Evolutionary conservation across 805 yeast species (phyloP), one percentile per base, ranked within the genome.

Genomic region (Lipomyces yamanashiensis): DNA sequence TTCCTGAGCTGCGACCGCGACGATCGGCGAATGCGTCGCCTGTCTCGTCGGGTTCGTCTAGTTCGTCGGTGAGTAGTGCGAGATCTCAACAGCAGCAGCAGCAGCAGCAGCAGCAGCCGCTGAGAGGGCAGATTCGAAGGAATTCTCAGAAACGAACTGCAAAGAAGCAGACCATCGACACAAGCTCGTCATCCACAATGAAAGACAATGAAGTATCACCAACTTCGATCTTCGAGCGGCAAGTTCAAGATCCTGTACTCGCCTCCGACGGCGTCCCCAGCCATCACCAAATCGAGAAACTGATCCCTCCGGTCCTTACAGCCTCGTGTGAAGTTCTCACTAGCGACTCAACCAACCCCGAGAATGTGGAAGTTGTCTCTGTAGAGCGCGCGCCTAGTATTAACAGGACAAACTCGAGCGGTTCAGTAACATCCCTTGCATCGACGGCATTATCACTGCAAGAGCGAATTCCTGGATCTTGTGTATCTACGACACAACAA

Each of bases 301-400:
- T 76, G 69, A 89, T 90, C 21, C 89, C 96, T 1, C 92, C 97
- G 0, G 90, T 90, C 7, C 78, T 90, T 69, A 96, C 90, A 71
- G 90, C 96, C 8, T 84, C 95, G 4, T 82, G 86, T 19, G 84
- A 87, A 64, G 78, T 89, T 43, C 80, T 86, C 49, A 83, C 86
- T 13, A 86, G 85, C 70, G 71, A 77, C 10, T 76, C 79, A 50
- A 79, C 88, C 4, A 84, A 87, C 70, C 81, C 91, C 64, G 87
- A 88, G 68, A 81, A 83, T 59, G 85, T 89, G 13, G 92, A 89
- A 64, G 84, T 90, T 76, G 85, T 90, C 17, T 86, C 86, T 70
- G 78, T 87, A 67, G 84, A 85, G 12, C 47, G 49, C 28, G 15
- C 58, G 19, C 12, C 43, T 7, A 28, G 58, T n/a, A n/a, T 49